phyloP scores from a whole-genome alignment of 2,329 filamentous ascomycete species.

The Phialocephala sp. region DNA sequence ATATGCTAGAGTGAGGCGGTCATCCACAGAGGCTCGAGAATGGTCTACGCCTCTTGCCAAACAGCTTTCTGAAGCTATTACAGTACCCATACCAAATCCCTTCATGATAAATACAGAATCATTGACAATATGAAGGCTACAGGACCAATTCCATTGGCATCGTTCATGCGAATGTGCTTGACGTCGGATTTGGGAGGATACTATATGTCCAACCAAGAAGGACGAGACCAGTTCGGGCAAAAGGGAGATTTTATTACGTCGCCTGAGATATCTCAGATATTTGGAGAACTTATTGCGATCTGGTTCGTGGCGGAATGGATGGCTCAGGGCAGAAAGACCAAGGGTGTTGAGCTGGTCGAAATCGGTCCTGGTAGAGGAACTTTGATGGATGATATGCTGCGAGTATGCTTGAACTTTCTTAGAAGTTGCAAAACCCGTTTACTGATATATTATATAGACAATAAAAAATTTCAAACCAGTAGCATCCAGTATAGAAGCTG shows the following conservation, averaged over 20 bases:
- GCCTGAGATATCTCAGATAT: conserved; percentile 95
- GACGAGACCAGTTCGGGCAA: conserved; percentile 86
- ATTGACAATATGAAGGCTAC: conserved; percentile 66
- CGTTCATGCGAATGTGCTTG: conserved; percentile 98
- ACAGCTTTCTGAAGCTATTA: conserved; percentile 84
- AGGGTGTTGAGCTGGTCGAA: conserved; percentile 87
- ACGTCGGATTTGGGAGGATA: conserved; percentile 91
- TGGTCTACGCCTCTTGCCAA: conserved; percentile 96
- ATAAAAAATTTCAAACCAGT: conserved; percentile 83
- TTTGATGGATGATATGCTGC: conserved; percentile 93
- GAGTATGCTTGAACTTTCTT: conserved; percentile 59
- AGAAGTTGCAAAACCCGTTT: conserved; percentile 5
- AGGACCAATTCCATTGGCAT: conserved; percentile 87
- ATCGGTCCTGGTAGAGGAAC: conserved; percentile 93
- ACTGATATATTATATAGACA: conserved; percentile 60
- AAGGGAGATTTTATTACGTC: conserved; percentile 97
- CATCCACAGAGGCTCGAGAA: conserved; percentile 47
- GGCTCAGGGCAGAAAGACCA: conserved; percentile 76
- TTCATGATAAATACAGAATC: neutral
- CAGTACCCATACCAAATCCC: conserved; percentile 55
- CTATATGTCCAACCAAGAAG: conserved; percentile 77
- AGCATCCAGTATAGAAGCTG: conserved; percentile 76
- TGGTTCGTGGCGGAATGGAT: conserved; percentile 99
- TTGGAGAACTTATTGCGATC: conserved; percentile 90
- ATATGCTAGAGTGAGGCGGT: conserved; percentile 36